Percentiles rank a stretch among this genome's conserved stretches.
Evolutionary conservation across 2,329 filamentous ascomycete species (phyloP).

Genomic region (Diaporthe humulicola): DNA sequence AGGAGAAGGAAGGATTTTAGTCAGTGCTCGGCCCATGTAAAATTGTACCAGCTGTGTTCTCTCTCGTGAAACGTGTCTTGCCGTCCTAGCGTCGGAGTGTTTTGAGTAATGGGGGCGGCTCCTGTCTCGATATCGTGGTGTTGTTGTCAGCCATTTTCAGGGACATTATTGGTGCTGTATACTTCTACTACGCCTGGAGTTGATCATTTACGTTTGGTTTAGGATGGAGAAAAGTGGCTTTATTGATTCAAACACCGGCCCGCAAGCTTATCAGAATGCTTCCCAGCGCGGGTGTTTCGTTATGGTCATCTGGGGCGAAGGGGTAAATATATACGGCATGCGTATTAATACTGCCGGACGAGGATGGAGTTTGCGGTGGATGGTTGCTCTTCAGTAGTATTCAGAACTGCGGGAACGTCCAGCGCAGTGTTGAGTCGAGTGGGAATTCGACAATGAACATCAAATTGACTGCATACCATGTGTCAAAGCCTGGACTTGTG

Average conservation of each 20-base stretch:
- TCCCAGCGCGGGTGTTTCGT: background rate
- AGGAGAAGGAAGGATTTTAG: slow-evolving; percentile 7
- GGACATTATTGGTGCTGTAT: background rate
- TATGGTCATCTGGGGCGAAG: background rate
- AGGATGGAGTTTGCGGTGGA: background rate
- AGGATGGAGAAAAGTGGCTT: slow-evolving; percentile 1
- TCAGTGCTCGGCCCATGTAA: background rate
- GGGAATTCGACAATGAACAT: background rate
- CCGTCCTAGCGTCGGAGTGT: slow-evolving; percentile 3
- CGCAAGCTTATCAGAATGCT: background rate
- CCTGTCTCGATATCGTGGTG: background rate
- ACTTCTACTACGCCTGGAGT: background rate
- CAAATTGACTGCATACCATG: background rate
- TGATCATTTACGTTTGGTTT: background rate
- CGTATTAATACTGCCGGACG: background rate
- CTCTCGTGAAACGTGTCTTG: background rate
- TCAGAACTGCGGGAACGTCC: too few relatives aligned
- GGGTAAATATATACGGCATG: background rate
- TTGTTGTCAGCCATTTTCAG: background rate
- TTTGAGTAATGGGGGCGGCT: background rate
- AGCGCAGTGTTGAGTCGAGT: background rate
- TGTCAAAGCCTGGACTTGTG: background rate
- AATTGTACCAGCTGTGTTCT: background rate
- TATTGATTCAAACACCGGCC: background rate
- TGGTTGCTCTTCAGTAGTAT: background rate